Evolutionary conservation across 2,329 filamentous ascomycete species (phyloP), one percentile per base, ranked within the genome.

Genomic region (Neonectria magnoliae): DNA sequence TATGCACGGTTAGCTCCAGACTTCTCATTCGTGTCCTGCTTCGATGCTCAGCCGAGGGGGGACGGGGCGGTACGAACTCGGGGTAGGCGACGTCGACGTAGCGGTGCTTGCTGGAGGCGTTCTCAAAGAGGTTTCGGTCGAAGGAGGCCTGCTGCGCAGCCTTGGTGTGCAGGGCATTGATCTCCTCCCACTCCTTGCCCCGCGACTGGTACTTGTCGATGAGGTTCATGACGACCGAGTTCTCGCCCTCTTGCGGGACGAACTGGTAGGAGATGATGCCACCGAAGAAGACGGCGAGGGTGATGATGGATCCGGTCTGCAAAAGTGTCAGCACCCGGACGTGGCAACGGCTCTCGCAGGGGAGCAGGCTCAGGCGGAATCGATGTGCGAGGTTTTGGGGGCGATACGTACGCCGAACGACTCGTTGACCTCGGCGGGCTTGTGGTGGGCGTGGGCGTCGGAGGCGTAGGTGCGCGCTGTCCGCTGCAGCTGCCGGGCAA

Each of bases 61-160:
- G 29, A 45, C 20, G 33, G 51, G 41, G 47, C 51, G 60, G n/a
- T 54, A 84, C 86, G 66, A 82, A 89, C 87, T 89, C 87, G 48
- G 87, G 87, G 68, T 78, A 87, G 69, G 83, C 82, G 69, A 88
- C 81, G 66, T 88, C 85, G 70, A 86, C 78, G 69, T 81, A 81
- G 68, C 73, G 75, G 75, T 81, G 81, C 75, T 81, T 81, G 70
- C 78, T 74, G 38, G 75, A 76, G 58, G 76, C 78, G 70, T 84
- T 80, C 70, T 81, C 76, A 70, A 88, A 83, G 56, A 89, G 80
- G 70, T 87, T 84, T 73, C 83, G 85, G 79, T 89, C 86, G 74
- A 81, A 84, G 47, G 84, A 84, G 48, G 87, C 87, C 79, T 88
- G 85, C 75, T 88, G 83, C 68, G 84, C 72, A 22, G 82, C 77